Percentiles rank a stretch among this genome's conserved stretches.
Evolutionary conservation across 1,139 yeast species (phyloP).

Genomic region (Hansenula sp.): DNA sequence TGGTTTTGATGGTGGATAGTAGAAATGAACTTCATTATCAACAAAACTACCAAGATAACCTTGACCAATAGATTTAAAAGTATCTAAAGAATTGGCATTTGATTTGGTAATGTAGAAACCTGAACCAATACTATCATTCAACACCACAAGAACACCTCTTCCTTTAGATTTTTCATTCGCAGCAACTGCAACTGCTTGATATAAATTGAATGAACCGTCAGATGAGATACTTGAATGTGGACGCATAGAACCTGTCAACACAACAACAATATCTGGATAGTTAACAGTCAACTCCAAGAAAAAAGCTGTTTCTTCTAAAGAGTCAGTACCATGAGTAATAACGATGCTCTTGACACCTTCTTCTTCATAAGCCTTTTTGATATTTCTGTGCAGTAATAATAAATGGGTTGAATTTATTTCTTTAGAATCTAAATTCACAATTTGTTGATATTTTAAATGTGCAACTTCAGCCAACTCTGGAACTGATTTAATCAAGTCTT

Average conservation of each 20-base stretch:
- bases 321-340: constrained; percentile 71
- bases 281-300: constrained; percentile 57
- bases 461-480: constrained; percentile 60
- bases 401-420: constrained; percentile 45
- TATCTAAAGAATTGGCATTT: constrained; percentile 64
- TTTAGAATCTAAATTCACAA: constrained; percentile 61
- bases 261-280: constrained; percentile 54
- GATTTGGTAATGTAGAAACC: constrained; percentile 69
- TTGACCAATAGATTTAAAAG: constrained; percentile 64
- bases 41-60: constrained; percentile 70
- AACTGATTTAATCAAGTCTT: constrained; percentile 51
- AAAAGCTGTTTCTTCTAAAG: constrained; percentile 68
- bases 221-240: constrained; percentile 67
- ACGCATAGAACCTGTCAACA: constrained; percentile 69
- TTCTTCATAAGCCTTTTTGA: constrained; percentile 34
- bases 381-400: constrained; percentile 36
- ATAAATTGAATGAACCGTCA: constrained; percentile 70
- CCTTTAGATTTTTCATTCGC: constrained; percentile 44
- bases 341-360: constrained; percentile 47
- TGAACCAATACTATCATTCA: constrained; percentile 63
- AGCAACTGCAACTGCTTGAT: constrained; percentile 66
- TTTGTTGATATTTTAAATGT: constrained; percentile 59
- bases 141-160: constrained; percentile 59
- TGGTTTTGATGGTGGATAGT: constrained; percentile 60
- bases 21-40: constrained; percentile 59